Evolutionary conservation across 768 basidiomycete species (phyloP).

Genomic region (Agaricus subrufescens): DNA sequence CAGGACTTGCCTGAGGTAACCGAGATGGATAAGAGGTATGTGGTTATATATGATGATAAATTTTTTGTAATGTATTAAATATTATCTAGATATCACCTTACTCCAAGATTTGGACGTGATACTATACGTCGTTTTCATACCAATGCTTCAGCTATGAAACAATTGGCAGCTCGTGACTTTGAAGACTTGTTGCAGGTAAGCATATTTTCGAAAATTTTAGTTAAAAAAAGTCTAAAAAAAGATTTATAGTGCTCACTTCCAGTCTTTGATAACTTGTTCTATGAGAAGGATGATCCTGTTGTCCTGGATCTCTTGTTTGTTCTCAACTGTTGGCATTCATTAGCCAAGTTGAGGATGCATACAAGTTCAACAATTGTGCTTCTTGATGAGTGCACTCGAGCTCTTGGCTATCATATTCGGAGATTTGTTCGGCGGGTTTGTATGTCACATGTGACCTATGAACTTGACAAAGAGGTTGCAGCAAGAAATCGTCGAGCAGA

Average conservation of each 20-base stretch:
- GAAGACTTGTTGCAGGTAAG: conserved; percentile 37
- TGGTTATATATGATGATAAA: too few species aligned
- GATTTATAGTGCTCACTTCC: conserved; percentile 29
- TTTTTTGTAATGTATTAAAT: too few species aligned
- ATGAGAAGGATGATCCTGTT: conserved; percentile 13
- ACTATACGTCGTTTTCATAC: conserved; percentile 24
- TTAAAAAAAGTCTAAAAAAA: background rate
- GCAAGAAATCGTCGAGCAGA: too few species aligned
- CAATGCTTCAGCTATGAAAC: conserved; percentile 28
- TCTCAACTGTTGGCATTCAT: conserved; percentile 27
- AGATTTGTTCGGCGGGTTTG: too few species aligned
- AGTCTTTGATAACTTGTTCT: conserved; percentile 31
- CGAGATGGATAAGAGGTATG: background rate
- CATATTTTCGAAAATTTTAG: too few species aligned
- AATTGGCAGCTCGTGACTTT: conserved; percentile 29
- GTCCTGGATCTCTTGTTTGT: conserved; percentile 21
- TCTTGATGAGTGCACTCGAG: conserved; percentile 20
- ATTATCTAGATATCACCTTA: conserved; percentile 15
- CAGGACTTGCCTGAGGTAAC: conserved; percentile 21
- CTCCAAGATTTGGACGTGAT: conserved; percentile 20
- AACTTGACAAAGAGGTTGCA: conserved; percentile 8
- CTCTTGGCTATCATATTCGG: conserved; percentile 26
- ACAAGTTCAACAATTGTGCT: conserved; percentile 19
- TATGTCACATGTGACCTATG: too few species aligned
- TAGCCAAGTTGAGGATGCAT: conserved; percentile 29